Evolutionary conservation across 805 yeast species (phyloP).

Genomic region (Zygosaccharomyces kombuchaensis): DNA sequence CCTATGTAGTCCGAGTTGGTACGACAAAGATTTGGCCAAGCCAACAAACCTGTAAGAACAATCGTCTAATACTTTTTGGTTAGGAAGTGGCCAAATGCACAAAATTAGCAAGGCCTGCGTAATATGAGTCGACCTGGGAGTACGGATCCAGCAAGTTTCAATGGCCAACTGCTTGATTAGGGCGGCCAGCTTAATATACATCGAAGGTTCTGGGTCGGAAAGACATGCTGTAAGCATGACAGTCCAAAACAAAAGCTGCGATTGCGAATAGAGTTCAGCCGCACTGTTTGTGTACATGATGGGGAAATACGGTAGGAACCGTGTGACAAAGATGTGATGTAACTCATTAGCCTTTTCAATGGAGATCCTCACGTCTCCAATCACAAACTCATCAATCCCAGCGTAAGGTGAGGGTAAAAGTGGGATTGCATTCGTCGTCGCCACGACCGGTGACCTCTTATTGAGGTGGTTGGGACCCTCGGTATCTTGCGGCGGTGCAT

Average conservation of each 20-base stretch:
- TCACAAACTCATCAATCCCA: slow-evolving; percentile 54
- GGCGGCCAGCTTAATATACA: slow-evolving; percentile 70
- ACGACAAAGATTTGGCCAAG: slow-evolving; percentile 75
- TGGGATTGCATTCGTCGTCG: slow-evolving; percentile 30
- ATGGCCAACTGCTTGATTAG: slow-evolving; percentile 82
- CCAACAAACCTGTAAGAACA: slow-evolving; percentile 87
- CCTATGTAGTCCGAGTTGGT: slow-evolving; percentile 84
- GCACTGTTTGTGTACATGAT: slow-evolving; percentile 68
- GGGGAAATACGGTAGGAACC: slow-evolving; percentile 74
- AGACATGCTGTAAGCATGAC: slow-evolving; percentile 81
- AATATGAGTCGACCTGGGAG: slow-evolving; percentile 91
- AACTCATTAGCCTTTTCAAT: slow-evolving; percentile 64
- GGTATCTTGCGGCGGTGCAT: neutral
- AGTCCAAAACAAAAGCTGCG: slow-evolving; percentile 85
- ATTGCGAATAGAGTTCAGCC: slow-evolving; percentile 72
- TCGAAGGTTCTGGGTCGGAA: slow-evolving; percentile 80
- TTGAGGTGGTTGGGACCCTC: neutral
- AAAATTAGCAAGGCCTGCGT: slow-evolving; percentile 85
- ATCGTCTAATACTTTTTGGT: slow-evolving; percentile 87
- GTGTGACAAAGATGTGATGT: slow-evolving; percentile 62
- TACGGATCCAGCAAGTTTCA: slow-evolving; percentile 87
- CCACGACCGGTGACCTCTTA: slow-evolving; percentile 21
- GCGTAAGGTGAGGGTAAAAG: slow-evolving; percentile 32
- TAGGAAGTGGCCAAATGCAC: slow-evolving; percentile 89
- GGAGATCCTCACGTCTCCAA: slow-evolving; percentile 72